These are phyloP conservation scores for Fusarium chlamydosporum DNA, from an alignment of 2,329 filamentous ascomycete genomes.

Conservation along the genomic window DNA sequence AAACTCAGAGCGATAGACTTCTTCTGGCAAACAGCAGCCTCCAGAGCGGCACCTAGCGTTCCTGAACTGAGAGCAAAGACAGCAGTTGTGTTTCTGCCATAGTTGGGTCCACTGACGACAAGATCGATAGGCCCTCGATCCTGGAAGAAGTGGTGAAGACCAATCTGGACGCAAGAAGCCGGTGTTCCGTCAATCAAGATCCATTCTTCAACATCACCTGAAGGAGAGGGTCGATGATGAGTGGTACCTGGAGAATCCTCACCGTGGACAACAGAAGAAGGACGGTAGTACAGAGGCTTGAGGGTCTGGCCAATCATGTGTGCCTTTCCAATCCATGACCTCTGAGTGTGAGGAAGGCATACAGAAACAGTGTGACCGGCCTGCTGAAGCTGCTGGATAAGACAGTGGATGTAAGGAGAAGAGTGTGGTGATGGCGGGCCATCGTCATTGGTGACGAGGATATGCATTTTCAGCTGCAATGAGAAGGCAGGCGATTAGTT, in stretches of 20 bases:
- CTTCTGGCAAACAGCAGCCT: constrained; percentile 78
- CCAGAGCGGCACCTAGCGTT: constrained; percentile 81
- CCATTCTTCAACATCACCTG: constrained; percentile 79
- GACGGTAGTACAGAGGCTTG: constrained; percentile 86
- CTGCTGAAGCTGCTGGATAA: constrained; percentile 77
- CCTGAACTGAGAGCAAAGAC: constrained; percentile 84
- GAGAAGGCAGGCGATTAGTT: neutral
- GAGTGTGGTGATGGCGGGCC: constrained; percentile 83
- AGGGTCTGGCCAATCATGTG: constrained; percentile 93
- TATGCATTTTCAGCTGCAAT: constrained; percentile 65
- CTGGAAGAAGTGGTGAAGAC: constrained; percentile 82
- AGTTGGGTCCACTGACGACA: constrained; percentile 85
- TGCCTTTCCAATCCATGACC: constrained; percentile 98
- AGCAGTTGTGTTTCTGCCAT: constrained; percentile 84
- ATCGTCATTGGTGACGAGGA: constrained; percentile 82
- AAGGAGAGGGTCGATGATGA: constrained; percentile 69
- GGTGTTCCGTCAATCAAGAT: constrained; percentile 85
- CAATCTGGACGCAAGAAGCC: constrained; percentile 85
- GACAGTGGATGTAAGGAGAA: constrained; percentile 83
- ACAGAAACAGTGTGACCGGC: constrained; percentile 92
- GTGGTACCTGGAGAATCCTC: constrained; percentile 72
- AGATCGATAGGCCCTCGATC: constrained; percentile 80
- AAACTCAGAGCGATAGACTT: constrained; percentile 87
- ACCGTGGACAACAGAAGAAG: constrained; percentile 60
- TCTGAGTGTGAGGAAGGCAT: constrained; percentile 89